Conservation (phyloP, 441 rosid genomes). For the Aquilaria agallochum region DNA sequence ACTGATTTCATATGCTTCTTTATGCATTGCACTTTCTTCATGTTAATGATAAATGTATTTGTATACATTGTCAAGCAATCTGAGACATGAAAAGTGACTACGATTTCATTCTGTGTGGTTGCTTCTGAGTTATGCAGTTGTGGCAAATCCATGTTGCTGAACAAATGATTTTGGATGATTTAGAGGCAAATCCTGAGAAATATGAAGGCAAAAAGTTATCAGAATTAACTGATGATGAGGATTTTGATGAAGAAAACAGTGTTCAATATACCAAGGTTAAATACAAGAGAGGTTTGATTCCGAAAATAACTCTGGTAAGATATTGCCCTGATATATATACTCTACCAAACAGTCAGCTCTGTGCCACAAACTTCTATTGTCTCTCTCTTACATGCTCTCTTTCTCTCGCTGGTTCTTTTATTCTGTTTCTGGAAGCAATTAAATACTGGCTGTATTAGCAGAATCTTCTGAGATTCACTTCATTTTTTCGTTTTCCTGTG, state of each 20-base stretch:
- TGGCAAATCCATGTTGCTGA: constrained; percentile 95
- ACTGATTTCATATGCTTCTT: too few relatives aligned
- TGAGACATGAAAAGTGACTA: not conserved
- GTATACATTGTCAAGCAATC: not conserved
- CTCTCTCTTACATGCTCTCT: too few relatives aligned
- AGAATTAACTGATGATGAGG: constrained; percentile 79
- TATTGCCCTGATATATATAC: constrained; percentile 6
- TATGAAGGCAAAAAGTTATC: constrained; percentile 71
- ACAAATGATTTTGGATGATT: constrained; percentile 94
- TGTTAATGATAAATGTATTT: not conserved
- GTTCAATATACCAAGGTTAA: constrained; percentile 52
- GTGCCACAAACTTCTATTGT: too few relatives aligned
- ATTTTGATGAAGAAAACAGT: constrained; percentile 62
- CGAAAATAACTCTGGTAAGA: constrained; percentile 73
- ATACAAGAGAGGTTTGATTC: constrained; percentile 53
- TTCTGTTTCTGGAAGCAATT: too few relatives aligned
- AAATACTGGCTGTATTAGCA: not conserved
- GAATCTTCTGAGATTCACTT: constrained; percentile 12
- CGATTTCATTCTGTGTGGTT: not conserved
- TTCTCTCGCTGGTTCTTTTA: too few relatives aligned
- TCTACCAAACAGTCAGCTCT: not conserved
- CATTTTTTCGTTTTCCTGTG: constrained; percentile 21
- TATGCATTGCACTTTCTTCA: not conserved
- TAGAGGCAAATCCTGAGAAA: constrained; percentile 80
- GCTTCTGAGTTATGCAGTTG: constrained; percentile 52